A percentile compares a stretch with the other conserved stretches of the same genome.
phyloP scores from a whole-genome alignment of 2,329 filamentous ascomycete species.

The Didymella sp. region DNA sequence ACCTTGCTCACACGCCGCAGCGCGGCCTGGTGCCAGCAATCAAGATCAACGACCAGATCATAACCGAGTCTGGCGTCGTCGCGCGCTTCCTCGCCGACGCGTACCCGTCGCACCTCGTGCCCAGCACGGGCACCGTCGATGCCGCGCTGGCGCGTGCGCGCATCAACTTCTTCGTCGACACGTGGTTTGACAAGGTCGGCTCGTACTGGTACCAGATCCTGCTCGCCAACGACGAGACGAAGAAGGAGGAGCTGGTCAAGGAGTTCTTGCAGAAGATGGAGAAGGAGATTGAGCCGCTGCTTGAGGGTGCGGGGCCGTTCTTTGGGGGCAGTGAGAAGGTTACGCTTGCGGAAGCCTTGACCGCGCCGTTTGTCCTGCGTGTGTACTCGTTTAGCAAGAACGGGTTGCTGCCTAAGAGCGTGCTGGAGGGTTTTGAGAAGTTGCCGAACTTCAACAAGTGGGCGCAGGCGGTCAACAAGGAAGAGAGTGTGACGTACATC shows the following conservation, averaged over 20 bases:
- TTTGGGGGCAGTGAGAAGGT: conserved; percentile 59
- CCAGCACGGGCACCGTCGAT: conserved; percentile 60
- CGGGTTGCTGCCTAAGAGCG: conserved; percentile 59
- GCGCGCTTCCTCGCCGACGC: conserved; percentile 73
- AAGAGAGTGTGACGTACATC: conserved; percentile 68
- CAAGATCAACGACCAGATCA: conserved; percentile 67
- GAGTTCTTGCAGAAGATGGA: conserved; percentile 63
- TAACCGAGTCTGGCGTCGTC: conserved; percentile 78
- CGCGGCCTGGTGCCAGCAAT: conserved; percentile 78
- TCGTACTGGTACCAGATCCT: conserved; percentile 55
- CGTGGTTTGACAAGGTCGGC: conserved; percentile 69
- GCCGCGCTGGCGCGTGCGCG: conserved; percentile 69
- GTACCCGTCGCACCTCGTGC: conserved; percentile 71
- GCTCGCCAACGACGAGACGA: conserved; percentile 58
- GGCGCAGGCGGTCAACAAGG: conserved; percentile 65
- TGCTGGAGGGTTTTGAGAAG: conserved; percentile 58
- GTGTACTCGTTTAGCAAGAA: conserved; percentile 63
- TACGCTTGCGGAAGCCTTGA: conserved; percentile 75
- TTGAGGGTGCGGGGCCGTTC: conserved; percentile 58
- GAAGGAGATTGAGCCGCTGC: conserved; percentile 77
- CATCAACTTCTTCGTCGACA: conserved; percentile 75
- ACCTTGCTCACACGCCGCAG: no score
- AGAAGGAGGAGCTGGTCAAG: conserved; percentile 55
- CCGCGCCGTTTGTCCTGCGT: conserved; percentile 72
- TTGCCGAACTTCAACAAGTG: conserved; percentile 74